A percentile compares a stretch with the other conserved stretches of the same genome.
phyloP scores from a whole-genome alignment of 371 early-diverging fungal species.

The Saksenaea vasiformis region DNA sequence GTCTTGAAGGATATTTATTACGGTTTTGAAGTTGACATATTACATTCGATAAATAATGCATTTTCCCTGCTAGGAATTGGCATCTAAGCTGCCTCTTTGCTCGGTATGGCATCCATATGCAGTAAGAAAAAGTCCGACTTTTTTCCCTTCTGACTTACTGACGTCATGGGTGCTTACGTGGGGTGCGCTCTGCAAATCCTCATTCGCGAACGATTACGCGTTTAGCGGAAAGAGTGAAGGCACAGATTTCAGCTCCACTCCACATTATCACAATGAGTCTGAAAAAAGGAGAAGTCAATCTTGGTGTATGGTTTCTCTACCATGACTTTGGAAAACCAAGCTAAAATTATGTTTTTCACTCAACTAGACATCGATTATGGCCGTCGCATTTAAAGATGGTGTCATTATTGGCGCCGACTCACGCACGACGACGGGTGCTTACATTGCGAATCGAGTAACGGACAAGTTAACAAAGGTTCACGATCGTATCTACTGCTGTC shows the following conservation, averaged over 20 bases:
- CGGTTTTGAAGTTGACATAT: too few species aligned
- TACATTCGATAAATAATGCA: too few species aligned
- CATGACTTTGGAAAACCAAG: neutral
- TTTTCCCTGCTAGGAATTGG: too few species aligned
- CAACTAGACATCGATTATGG: conserved; percentile 99
- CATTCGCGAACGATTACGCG: too few species aligned
- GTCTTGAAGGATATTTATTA: too few species aligned
- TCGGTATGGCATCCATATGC: too few species aligned
- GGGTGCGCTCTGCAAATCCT: too few species aligned
- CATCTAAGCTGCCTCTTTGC: too few species aligned
- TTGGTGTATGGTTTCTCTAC: conserved; percentile 75
- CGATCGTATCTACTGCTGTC: conserved; percentile 97
- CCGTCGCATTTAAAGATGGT: conserved; percentile 93
- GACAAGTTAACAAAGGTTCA: conserved; percentile 98
- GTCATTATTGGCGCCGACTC: conserved; percentile 99
- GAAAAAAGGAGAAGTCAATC: conserved; percentile 93
- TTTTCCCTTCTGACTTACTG: too few species aligned
- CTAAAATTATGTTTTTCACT: conserved; percentile 1
- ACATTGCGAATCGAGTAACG: conserved; percentile 97
- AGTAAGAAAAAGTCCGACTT: too few species aligned
- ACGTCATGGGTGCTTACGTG: too few species aligned
- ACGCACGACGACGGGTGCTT: conserved; percentile 97
- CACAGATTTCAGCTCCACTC: conserved; percentile 4
- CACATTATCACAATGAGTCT: conserved; percentile 51
- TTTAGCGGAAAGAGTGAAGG: neutral